A percentile compares a stretch with the other conserved stretches of the same genome.
Evolutionary conservation across 1,284 basidiomycete genomes (phyloP).

Genomic region (Xerocomus nothofagi): DNA sequence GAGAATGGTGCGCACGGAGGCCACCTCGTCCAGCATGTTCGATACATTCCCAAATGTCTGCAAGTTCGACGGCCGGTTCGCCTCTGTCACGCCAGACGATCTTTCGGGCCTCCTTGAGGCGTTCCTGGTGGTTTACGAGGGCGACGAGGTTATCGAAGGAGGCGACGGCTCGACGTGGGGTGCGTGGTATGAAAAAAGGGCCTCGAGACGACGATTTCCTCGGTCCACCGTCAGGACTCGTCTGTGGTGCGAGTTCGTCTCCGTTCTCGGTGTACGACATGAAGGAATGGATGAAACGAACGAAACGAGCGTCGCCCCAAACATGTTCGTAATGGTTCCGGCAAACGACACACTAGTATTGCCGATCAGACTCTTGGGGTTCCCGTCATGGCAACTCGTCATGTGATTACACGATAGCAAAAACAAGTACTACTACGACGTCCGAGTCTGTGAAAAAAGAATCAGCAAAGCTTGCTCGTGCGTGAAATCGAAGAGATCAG

Average conservation of each 20-base stretch:
- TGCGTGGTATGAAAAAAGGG: constrained; percentile 38
- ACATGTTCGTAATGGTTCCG: background rate
- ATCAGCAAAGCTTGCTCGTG: constrained; percentile 14
- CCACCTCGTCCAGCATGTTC: constrained; percentile 76
- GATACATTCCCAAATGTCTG: constrained; percentile 67
- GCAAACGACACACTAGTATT: background rate
- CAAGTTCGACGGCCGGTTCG: constrained; percentile 70
- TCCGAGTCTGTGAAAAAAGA: too few species aligned
- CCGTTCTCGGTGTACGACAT: constrained; percentile 12
- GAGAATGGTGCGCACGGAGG: constrained; percentile 56
- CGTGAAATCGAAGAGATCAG: constrained; percentile 44
- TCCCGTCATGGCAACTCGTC: too few species aligned
- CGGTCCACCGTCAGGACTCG: background rate
- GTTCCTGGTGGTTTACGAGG: constrained; percentile 76
- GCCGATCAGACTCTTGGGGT: background rate
- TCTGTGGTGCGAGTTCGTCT: constrained; percentile 1
- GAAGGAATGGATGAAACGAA: background rate
- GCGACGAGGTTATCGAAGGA: constrained; percentile 81
- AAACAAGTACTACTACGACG: too few species aligned
- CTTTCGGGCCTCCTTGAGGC: constrained; percentile 65
- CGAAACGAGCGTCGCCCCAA: background rate
- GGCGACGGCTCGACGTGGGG: constrained; percentile 58
- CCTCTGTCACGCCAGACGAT: constrained; percentile 85
- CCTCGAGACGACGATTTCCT: constrained; percentile 16
- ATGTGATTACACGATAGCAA: too few species aligned